Evolutionary conservation across 1,284 basidiomycete species (phyloP).

Genomic region (Tremellales sp.): DNA sequence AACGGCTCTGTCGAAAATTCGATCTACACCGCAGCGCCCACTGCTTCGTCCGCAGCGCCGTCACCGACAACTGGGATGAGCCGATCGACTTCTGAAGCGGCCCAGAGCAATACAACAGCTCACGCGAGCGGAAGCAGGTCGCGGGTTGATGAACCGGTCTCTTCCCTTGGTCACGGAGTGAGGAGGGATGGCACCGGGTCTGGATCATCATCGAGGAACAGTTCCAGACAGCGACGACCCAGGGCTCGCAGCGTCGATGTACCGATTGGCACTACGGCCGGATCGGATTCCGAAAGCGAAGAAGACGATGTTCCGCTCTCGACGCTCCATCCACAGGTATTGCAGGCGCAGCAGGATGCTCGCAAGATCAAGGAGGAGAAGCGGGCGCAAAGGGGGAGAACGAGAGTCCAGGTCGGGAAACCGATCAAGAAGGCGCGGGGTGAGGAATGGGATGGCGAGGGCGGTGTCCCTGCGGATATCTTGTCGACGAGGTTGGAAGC

Average conservation of each 20-base stretch:
- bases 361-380: slow-evolving; percentile 6
- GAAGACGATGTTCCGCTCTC: slow-evolving; percentile 43
- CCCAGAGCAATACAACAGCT: no score
- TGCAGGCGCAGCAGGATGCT: slow-evolving; percentile 22
- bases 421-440: slow-evolving; percentile 29
- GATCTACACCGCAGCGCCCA: not conserved
- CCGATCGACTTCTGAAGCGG: no score
- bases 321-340: slow-evolving; percentile 36
- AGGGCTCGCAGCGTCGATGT: no score
- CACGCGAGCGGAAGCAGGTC: no score
- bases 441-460: slow-evolving; percentile 43
- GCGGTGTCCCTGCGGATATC: slow-evolving; percentile 38
- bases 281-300: slow-evolving; percentile 15
- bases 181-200: no score
- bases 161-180: no score
- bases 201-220: no score
- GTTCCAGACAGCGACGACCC: no score
- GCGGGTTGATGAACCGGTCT: no score
- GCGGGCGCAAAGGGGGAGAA: not conserved
- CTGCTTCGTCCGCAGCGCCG: not conserved
- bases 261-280: no score
- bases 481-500: slow-evolving; percentile 28
- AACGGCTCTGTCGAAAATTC: slow-evolving; percentile 3
- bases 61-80: not conserved
- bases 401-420: slow-evolving; percentile 1